These are phyloP conservation scores for Arabis alpina DNA, from an alignment of 345 rosid species.

Conservation along the genomic window DNA sequence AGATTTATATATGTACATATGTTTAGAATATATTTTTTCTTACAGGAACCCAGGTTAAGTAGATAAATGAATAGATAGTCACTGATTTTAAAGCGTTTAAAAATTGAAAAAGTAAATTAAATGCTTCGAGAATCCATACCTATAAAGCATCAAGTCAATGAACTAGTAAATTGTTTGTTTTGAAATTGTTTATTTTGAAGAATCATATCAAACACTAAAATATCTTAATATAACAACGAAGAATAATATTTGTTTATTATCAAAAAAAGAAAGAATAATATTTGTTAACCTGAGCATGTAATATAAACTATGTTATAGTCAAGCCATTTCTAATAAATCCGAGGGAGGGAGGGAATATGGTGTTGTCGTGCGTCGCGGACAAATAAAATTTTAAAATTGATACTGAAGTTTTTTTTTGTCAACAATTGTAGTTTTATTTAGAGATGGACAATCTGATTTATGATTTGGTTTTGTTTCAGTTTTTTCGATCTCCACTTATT, in stretches of 20 bases:
- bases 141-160: conserved; percentile 28
- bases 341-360: no score
- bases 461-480: no score
- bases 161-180: no score
- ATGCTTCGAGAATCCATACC: conserved; percentile 27
- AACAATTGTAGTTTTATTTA: no score
- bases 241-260: no score
- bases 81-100: conserved; percentile 19
- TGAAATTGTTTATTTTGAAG: conserved; percentile 18
- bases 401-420: no score
- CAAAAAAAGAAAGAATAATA: neutral
- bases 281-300: conserved; percentile 4
- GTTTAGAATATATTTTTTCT: conserved; percentile 4
- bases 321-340: neutral
- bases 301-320: conserved; percentile 2
- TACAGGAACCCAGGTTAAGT: conserved; percentile 13
- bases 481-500: no score
- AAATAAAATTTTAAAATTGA: no score
- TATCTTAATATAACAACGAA: no score
- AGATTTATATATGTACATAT: conserved; percentile 2
- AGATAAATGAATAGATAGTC: conserved; percentile 10
- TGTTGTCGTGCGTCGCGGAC: no score
- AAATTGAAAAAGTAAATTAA: conserved; percentile 29
- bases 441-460: no score
- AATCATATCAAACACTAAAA: conserved; percentile 33